phyloP scores from a whole-genome alignment of 2,329 filamentous ascomycete genomes.

The Aaosphaeria pasadenensis region DNA sequence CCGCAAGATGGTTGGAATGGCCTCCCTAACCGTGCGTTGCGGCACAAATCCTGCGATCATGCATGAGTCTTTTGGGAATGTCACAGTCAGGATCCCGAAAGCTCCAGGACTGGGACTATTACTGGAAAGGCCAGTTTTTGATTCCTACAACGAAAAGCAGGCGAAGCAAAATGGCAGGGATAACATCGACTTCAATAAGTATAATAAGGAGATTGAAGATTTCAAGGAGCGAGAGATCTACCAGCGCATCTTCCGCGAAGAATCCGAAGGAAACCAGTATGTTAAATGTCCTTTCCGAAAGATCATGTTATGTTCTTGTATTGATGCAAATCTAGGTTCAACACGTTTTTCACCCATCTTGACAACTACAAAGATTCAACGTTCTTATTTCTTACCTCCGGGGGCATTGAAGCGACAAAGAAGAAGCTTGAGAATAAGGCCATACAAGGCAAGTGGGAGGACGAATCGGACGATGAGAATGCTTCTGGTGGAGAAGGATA shows the following conservation, averaged over 20 bases:
- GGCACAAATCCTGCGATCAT: slow-evolving; percentile 73
- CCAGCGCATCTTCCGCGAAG: slow-evolving; percentile 82
- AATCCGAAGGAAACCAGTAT: slow-evolving; percentile 83
- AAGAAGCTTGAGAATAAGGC: slow-evolving; percentile 26
- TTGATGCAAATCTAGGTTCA: slow-evolving; percentile 36
- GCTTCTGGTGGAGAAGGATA: slow-evolving; percentile 30
- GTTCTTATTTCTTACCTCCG: slow-evolving; percentile 51
- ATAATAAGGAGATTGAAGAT: slow-evolving; percentile 72
- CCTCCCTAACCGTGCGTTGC: slow-evolving; percentile 77
- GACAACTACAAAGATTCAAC: slow-evolving; percentile 50
- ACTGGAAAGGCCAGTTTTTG: slow-evolving; percentile 88
- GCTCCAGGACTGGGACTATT: slow-evolving; percentile 85
- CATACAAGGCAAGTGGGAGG: slow-evolving; percentile 20
- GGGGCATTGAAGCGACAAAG: slow-evolving; percentile 44
- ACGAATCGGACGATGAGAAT: slow-evolving; percentile 35
- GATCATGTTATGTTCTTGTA: neutral
- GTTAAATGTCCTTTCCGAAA: slow-evolving; percentile 36
- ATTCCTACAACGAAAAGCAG: slow-evolving; percentile 77
- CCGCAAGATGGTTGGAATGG: slow-evolving; percentile 97
- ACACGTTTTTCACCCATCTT: slow-evolving; percentile 50
- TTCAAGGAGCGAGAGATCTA: slow-evolving; percentile 96
- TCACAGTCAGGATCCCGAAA: slow-evolving; percentile 84
- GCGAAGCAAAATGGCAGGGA: slow-evolving; percentile 61
- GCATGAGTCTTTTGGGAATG: slow-evolving; percentile 66
- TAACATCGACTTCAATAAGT: slow-evolving; percentile 74